phyloP scores from a whole-genome alignment of 2,329 filamentous ascomycete species.

The Chaetomiaceae sp. region DNA sequence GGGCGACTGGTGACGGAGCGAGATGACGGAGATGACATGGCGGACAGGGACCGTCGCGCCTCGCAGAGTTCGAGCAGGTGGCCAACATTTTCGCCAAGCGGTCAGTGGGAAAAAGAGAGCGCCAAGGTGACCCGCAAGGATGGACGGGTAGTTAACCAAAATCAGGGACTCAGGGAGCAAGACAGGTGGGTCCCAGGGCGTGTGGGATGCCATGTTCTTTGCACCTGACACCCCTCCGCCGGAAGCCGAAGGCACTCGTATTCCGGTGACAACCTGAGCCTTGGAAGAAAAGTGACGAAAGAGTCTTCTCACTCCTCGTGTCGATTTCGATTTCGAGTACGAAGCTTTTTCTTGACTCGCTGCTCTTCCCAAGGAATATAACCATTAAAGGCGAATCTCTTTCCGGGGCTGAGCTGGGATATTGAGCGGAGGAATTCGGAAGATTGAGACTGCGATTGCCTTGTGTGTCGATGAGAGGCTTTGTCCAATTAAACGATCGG shows the following conservation, averaged over 20 bases:
- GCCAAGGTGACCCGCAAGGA: constrained; percentile 9
- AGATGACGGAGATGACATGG: constrained; percentile 27
- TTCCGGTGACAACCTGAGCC: background rate
- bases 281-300: no score
- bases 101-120: constrained; percentile 13
- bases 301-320: no score
- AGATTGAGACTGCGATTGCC: no score
- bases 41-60: constrained; percentile 15
- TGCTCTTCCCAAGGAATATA: no score
- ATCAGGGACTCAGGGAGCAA: constrained; percentile 11
- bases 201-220: constrained; percentile 1
- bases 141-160: constrained; percentile 3
- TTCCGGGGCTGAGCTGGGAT: no score
- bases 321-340: no score
- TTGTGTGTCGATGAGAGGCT: no score
- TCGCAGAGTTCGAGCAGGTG: constrained; percentile 13
- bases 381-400: no score
- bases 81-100: constrained; percentile 18
- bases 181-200: background rate
- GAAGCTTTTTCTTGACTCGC: background rate
- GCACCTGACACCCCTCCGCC: background rate
- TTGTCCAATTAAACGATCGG: no score
- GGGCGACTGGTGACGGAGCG: constrained; percentile 12
- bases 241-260: background rate
- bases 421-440: no score